Percentiles rank a stretch among this genome's conserved stretches.
phyloP scores from a whole-genome alignment of 495 filamentous ascomycete species.

The Aspergillus leporis region DNA sequence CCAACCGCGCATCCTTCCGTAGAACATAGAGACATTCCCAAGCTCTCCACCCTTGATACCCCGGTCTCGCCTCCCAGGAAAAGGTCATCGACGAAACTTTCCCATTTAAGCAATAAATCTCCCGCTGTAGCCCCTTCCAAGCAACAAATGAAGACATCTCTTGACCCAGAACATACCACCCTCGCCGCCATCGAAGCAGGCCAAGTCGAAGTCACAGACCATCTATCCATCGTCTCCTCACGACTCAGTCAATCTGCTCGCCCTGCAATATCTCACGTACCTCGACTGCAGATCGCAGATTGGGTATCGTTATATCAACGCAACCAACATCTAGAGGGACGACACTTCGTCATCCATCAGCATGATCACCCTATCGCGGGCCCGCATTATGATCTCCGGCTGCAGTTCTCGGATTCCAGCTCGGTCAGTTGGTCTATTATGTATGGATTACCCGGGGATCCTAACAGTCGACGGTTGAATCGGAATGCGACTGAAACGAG shows the following conservation, averaged over 20 bases:
- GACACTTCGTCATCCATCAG: constrained; percentile 67
- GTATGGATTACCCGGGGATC: constrained; percentile 65
- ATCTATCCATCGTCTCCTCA: constrained; percentile 51
- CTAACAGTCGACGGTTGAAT: constrained; percentile 56
- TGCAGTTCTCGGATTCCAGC: constrained; percentile 66
- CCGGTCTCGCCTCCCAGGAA: constrained; percentile 18
- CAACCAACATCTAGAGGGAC: constrained; percentile 48
- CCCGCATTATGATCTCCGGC: constrained; percentile 62
- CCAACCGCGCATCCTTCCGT: neutral
- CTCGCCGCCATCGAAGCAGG: constrained; percentile 62
- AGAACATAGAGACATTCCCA: neutral
- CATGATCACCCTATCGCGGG: constrained; percentile 70
- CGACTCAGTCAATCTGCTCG: constrained; percentile 34
- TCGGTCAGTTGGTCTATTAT: constrained; percentile 65
- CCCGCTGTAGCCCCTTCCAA: too few species aligned
- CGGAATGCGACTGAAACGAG: constrained; percentile 68
- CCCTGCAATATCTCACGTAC: constrained; percentile 16
- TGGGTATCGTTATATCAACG: constrained; percentile 55
- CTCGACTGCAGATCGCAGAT: constrained; percentile 42
- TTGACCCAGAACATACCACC: neutral
- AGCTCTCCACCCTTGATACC: constrained; percentile 11
- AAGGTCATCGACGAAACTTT: neutral
- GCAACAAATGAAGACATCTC: neutral
- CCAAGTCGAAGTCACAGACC: constrained; percentile 48
- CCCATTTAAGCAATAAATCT: too few species aligned